A percentile compares a stretch with the other conserved stretches of the same genome.
Conservation (phyloP, 148 eudicot genomes). For the Nepenthes mirabilis region DNA sequence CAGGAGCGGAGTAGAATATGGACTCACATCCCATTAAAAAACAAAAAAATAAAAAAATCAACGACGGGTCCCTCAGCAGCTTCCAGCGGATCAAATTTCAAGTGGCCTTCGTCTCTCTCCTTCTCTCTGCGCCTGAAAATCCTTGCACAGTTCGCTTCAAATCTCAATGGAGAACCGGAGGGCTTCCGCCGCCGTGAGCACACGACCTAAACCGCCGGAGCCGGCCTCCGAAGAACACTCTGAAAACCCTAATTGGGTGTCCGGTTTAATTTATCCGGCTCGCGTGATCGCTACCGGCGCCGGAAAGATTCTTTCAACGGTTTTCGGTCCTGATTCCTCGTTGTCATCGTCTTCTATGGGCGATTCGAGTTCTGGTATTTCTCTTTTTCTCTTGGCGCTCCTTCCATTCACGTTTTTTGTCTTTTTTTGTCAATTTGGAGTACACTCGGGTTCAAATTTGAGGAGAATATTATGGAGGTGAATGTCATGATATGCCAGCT, state of each 20-base stretch:
- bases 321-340: constrained; percentile 26
- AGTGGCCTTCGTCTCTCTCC: background rate
- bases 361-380: constrained; percentile 20
- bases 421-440: no score
- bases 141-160: constrained; percentile 10
- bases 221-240: constrained; percentile 9
- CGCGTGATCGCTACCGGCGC: constrained; percentile 58
- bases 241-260: constrained; percentile 70
- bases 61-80: no score
- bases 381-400: background rate
- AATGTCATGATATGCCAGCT: no score
- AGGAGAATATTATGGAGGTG: no score
- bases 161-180: constrained; percentile 15
- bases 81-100: background rate
- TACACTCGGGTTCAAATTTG: no score
- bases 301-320: constrained; percentile 38
- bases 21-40: no score
- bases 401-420: no score
- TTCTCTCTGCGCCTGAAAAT: constrained; percentile 5
- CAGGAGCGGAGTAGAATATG: no score
- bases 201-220: constrained; percentile 27
- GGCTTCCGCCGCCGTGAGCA: constrained; percentile 14
- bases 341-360: constrained; percentile 25
- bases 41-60: no score
- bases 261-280: constrained; percentile 57